Base-by-base conservation (phyloP, 495 filamentous ascomycete species). In the Sordaria brevicollis region DNA sequence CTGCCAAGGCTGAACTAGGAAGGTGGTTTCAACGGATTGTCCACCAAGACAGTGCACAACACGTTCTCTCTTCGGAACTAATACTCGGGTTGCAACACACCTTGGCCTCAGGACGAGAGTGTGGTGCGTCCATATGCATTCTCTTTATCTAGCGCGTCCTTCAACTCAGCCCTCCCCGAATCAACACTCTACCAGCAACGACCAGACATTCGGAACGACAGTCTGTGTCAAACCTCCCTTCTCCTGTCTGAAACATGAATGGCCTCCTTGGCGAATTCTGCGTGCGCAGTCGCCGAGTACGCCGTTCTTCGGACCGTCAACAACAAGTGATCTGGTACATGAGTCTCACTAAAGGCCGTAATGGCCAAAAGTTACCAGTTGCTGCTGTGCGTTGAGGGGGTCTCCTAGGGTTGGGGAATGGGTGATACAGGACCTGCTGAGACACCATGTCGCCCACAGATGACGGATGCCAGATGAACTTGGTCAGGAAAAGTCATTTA, bases 391-490 rank as follows among this genome's bases (percentile, higher is more conserved):
- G 49, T 62, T 31, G 49, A 62, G 49, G 49, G 49, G 49, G 49
- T 6, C 25, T 31, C 13, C 49, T 31, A 17, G 49, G 49, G 49
- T 54, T 65, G 31, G 57, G 35, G 57, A 65, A 74, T 71, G 31
- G 49, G 73, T 73, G 31, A 38, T 66, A 72, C 74, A 35, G 54
- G 68, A 25, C 68, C 38, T 69, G 17, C 66, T 72, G 69, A 76
- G 70, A 76, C 73, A 73, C 43, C 19, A 75, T 76, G 73, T 75
- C 73, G 71, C 70, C 70, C 67, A 70, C 68, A 71, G 68, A 29
- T 70, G 70, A 54, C 33, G 66, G 19, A 65, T 49, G 66, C 35
- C 15, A 39, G 41, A 67, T 54, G 65, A 71, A 66, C 69, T 75
- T 67, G 66, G 67, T 54, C 65, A 35, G 41, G 17, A 8, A 57